Base-by-base conservation (phyloP, 1,284 basidiomycete species). In the Chalciporus sp. region DNA sequence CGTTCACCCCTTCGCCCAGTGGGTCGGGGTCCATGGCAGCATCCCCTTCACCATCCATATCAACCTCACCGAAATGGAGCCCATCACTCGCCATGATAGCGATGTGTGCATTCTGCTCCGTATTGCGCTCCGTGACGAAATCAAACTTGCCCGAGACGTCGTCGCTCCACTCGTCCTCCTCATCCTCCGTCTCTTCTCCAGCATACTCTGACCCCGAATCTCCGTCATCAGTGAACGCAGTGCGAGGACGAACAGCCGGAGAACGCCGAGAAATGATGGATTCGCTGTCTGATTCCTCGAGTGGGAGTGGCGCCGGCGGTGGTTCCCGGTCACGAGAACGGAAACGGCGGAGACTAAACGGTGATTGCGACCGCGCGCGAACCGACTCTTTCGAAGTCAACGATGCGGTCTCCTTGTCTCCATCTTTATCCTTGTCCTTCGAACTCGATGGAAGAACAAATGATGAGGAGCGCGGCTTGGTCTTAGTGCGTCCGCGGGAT, bases 1-100 rank as follows among this genome's bases (percentile, higher is more conserved):
- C 90, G 65, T 97, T 97, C 23, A 95, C 93, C 44, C 94, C 92
- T 72, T 93, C 90, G 27, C 90, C 91, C 3, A 90, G 76, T 4
- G 90, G 88, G 68, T 90, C 88, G 8, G 86, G 84, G 42, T 88
- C 87, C 57, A 81, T 73, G 40, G 74, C 74, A 49, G 74, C 73
- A 28, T 76, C 65, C 17, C 70, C 76, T 39, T 83, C 79, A 8
- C 73, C 77, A 1, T 77, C 72, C 7, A 58, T 64, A 46, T 74
- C 66, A 1, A 72, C 70, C 23, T 74, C 71, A 9, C 74, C 70
- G 3, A 59, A 42, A 17, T 47, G 2, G 26, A 52, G 41, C 29
- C 48, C 54, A 31, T 56, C 61, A 16, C 56, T 55, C 1, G 55
- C 53, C 49, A 70, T 23, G 11, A 77, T 70, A 1, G 77, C 69